phyloP scores from a whole-genome alignment of 768 basidiomycete genomes.

The Cystofilobasidium bisporidii region DNA sequence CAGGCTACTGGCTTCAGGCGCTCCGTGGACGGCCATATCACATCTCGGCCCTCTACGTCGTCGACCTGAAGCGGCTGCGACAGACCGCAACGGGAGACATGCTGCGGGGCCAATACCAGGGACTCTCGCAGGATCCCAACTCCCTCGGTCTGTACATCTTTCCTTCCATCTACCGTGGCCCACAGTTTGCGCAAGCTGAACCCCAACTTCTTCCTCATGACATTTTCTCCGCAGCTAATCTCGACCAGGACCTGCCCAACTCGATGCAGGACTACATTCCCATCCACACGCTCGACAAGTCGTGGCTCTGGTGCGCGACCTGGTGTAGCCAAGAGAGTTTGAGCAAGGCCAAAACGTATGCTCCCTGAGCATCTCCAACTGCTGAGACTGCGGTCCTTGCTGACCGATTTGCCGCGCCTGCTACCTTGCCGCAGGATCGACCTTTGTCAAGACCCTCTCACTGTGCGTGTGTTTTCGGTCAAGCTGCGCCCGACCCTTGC shows the following conservation, averaged over 20 bases:
- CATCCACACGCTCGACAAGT: slow-evolving; percentile 78
- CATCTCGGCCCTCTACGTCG: slow-evolving; percentile 94
- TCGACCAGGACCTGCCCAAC: slow-evolving; percentile 72
- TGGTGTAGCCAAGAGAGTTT: slow-evolving; percentile 63
- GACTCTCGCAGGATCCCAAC: slow-evolving; percentile 83
- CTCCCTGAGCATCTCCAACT: too few species aligned
- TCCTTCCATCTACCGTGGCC: slow-evolving; percentile 72
- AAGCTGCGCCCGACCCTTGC: background rate
- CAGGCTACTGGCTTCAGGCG: slow-evolving; percentile 59
- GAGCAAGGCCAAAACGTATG: slow-evolving; percentile 41
- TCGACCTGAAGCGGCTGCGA: slow-evolving; percentile 90
- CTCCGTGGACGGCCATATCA: slow-evolving; percentile 79
- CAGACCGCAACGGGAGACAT: slow-evolving; percentile 54
- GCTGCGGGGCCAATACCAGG: slow-evolving; percentile 68
- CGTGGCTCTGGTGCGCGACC: slow-evolving; percentile 99
- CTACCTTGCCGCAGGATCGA: slow-evolving; percentile 67
- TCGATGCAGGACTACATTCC: slow-evolving; percentile 86
- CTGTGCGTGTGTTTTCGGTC: slow-evolving; percentile 49
- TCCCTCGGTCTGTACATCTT: slow-evolving; percentile 66
- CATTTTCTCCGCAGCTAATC: slow-evolving; percentile 4
- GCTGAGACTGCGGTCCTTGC: too few species aligned
- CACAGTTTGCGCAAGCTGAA: too few species aligned
- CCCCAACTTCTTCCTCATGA: too few species aligned
- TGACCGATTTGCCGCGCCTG: background rate
- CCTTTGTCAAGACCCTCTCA: slow-evolving; percentile 90